Percentiles rank a stretch among this genome's conserved stretches.
Conservation (phyloP, 352 stramenopile species). For the Globisporangium paroecandrum region DNA sequence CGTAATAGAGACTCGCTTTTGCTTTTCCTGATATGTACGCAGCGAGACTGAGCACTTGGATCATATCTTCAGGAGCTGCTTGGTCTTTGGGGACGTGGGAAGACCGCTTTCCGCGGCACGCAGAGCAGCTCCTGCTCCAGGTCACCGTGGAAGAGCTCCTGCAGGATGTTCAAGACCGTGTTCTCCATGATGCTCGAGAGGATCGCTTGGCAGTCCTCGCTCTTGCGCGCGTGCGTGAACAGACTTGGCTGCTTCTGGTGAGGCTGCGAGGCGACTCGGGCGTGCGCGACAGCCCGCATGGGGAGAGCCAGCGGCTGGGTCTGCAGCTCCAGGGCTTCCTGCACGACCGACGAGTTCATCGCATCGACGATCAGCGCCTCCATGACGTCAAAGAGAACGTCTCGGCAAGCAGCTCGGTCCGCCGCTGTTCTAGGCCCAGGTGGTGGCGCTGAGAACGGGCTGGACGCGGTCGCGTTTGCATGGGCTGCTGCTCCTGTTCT, state of each 20-base stretch:
- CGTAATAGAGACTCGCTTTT: slow-evolving; percentile 7
- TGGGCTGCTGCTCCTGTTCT: background rate
- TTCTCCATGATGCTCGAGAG: slow-evolving; percentile 66
- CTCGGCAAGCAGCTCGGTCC: slow-evolving; percentile 26
- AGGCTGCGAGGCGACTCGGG: slow-evolving; percentile 2
- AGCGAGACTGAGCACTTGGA: background rate
- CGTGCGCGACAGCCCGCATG: slow-evolving; percentile 25
- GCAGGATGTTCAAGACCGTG: slow-evolving; percentile 75
- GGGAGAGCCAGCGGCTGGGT: slow-evolving; percentile 26
- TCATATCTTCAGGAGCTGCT: slow-evolving; percentile 9
- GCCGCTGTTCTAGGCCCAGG: background rate
- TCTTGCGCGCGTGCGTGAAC: slow-evolving; percentile 31
- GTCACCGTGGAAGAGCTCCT: slow-evolving; percentile 80
- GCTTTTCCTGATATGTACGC: background rate
- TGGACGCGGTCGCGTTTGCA: background rate
- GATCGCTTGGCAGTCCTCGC: slow-evolving; percentile 68
- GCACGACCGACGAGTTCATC: slow-evolving; percentile 47
- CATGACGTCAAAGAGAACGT: slow-evolving; percentile 55
- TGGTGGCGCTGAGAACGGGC: background rate
- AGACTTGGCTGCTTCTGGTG: slow-evolving; percentile 11
- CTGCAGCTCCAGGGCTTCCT: slow-evolving; percentile 40
- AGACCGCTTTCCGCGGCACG: slow-evolving; percentile 56
- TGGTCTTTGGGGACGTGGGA: slow-evolving; percentile 28
- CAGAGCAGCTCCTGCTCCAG: slow-evolving; percentile 65
- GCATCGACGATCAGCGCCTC: slow-evolving; percentile 57